Base-by-base conservation (phyloP, 2,329 filamentous ascomycete genomes). In the Gnomoniopsis sp. region DNA sequence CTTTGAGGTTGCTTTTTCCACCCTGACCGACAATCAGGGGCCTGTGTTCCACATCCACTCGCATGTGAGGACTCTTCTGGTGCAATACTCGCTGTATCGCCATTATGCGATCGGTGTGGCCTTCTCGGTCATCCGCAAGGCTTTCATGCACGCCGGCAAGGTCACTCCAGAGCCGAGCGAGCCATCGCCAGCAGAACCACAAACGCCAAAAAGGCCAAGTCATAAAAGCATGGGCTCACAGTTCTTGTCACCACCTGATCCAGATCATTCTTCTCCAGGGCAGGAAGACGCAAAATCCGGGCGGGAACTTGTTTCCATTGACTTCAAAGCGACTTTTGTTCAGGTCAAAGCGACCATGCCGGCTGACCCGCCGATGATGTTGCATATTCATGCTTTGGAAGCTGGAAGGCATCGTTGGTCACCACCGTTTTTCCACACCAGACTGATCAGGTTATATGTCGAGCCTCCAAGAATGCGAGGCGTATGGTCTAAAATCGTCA, bases 61-160 rank as follows among this genome's bases (percentile, higher is more conserved):
- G 0, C 85, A 89, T 54, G 82, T 95, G 21, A 88, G 89, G 65
- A 91, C 89, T 6, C 75, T 99, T 2, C 85, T 90, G 61, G 69
- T 96, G 8, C 89, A 96, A 53, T 98, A 98, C 70, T 99, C 96
- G 0, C 82, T 99, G 0, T 96, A 96, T 71, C 88, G 93, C 3
- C 93, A 96, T 70, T 99, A 97, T 69, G 89, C 93, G 0, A 81
- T 96, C 26, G 90, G 91, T 1, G 86, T 98, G 60, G 95, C 93
- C 10, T 77, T 83, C 23, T 87, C 87, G 69, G 90, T 96, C 2
- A 72, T 99, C 23, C 81, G 82, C 55, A 86, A 86, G 67, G 88
- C 89, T 0, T 90, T 93, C 63, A 72, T 84, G 71, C 79, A 75
- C 59, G 80, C 82, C 1, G 74, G 75, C 41, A 74, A 72, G 26